Base-by-base conservation (phyloP, 805 yeast species). In the Candida piceae region DNA sequence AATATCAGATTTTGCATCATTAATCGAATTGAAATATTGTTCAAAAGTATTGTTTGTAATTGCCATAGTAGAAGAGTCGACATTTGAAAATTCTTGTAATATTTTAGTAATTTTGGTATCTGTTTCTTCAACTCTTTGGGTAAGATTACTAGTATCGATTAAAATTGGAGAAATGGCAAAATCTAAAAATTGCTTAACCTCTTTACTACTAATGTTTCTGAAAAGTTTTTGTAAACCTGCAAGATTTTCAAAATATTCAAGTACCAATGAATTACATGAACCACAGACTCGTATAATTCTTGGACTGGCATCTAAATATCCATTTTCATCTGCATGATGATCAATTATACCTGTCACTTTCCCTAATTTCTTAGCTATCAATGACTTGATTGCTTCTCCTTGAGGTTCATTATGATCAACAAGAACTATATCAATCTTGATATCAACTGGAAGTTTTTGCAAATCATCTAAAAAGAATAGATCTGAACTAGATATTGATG, bases 371-470 rank as follows among this genome's bases (percentile, higher is more conserved):
- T 52, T 46, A 3, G 53, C 36, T 10, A 63, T 49, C 31, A 55
- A 55, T 7, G 52, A 40, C 13, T 50, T 54, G 35, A 71, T 50
- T 2, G 62, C 55, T 20, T 52, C 67, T 11, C 78, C 84, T 46
- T 72, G 88, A 18, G 80, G 67, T 23, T 66, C 64, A 51, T 90
- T 88, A 60, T 87, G 96, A 55, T 90, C 98, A 2, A 93, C 96
- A 26, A 90, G 62, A 3, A 79, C 66, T 16, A 85, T 61, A 9
- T 69, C 65, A 1, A 69, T 35, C 2, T 59, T 12, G 7, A 36
- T 4, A 5, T n/a, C 26, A 19, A 19, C 40, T 11, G 34, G 46
- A 20, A 52, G 22, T 12, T 25, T 13, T n/a, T 51, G 45, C 27
- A 84, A 58, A 48, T 89, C 96, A 39, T 89, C 95, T 16, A 67